Percentiles rank a stretch among this genome's conserved stretches.
Evolutionary conservation across 768 basidiomycete species (phyloP).

Genomic region (Boletus rubescentipes): DNA sequence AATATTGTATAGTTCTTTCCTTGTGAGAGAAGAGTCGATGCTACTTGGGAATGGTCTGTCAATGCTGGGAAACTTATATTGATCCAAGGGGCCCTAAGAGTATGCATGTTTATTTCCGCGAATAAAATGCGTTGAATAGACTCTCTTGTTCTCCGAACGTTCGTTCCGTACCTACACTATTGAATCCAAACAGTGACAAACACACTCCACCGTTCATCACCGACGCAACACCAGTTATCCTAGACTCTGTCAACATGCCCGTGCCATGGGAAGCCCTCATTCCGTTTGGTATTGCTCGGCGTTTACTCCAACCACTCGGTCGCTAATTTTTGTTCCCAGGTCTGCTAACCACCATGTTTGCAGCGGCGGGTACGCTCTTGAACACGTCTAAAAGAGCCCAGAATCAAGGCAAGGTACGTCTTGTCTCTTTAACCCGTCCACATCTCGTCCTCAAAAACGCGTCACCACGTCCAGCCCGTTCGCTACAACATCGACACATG

Average conservation of each 20-base stretch:
- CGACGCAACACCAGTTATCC: neutral
- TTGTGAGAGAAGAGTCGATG: neutral
- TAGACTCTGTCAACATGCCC: constrained; percentile 63
- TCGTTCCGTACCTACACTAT: neutral
- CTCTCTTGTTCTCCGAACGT: neutral
- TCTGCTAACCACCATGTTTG: constrained; percentile 86
- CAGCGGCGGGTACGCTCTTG: constrained; percentile 84
- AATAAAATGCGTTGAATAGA: neutral
- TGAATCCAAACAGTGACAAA: constrained; percentile 24
- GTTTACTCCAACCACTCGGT: neutral
- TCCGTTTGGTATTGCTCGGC: constrained; percentile 69
- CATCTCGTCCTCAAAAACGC: neutral
- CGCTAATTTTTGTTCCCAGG: constrained; percentile 42
- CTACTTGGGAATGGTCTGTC: neutral
- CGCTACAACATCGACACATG: constrained; percentile 85
- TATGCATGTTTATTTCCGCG: neutral
- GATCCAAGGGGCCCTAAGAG: neutral
- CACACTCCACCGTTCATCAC: constrained; percentile 2
- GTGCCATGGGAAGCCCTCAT: constrained; percentile 97
- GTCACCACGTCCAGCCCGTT: constrained; percentile 54
- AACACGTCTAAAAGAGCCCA: constrained; percentile 75
- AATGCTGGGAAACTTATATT: constrained; percentile 1
- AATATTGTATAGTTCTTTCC: no score
- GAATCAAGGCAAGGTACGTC: constrained; percentile 84
- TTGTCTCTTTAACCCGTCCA: neutral